Conservation (phyloP, 192 early-diverging fungal genomes). For the Dissophora ornata region DNA sequence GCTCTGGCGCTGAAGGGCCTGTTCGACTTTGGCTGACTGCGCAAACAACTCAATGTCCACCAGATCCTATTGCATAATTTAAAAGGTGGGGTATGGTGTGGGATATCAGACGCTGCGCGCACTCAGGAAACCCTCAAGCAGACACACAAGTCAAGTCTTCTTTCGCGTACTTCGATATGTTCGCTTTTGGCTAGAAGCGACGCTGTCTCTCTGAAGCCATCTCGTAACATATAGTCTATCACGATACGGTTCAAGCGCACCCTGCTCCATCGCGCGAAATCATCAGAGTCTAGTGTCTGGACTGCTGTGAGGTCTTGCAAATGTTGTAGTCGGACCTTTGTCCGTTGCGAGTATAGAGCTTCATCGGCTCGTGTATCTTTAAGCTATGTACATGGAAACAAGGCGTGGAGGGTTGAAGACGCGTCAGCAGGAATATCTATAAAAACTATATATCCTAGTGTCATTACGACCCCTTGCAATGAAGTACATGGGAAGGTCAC, state of each 20-base stretch:
- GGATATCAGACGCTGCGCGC: too few relatives aligned
- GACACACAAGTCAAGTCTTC: too few relatives aligned
- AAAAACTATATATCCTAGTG: too few relatives aligned
- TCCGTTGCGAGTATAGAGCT: constrained; percentile 71
- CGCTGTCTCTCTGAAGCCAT: constrained; percentile 85
- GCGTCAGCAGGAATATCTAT: not conserved
- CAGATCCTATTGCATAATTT: constrained; percentile 82
- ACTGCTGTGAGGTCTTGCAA: constrained; percentile 79
- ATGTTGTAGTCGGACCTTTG: constrained; percentile 79
- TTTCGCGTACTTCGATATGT: constrained; percentile 75
- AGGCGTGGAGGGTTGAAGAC: constrained; percentile 6
- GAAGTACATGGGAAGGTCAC: not conserved
- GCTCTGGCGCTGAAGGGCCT: constrained; percentile 78
- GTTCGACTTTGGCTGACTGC: constrained; percentile 83
- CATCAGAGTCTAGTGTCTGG: constrained; percentile 70
- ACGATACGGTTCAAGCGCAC: constrained; percentile 88
- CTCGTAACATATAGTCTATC: constrained; percentile 95
- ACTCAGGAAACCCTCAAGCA: too few relatives aligned
- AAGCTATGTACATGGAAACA: constrained; percentile 56
- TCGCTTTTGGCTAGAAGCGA: constrained; percentile 68
- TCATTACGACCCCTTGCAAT: too few relatives aligned
- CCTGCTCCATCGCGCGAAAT: constrained; percentile 87
- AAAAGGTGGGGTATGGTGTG: too few relatives aligned
- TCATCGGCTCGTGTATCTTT: constrained; percentile 84
- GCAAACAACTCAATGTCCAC: constrained; percentile 94